phyloP scores from a whole-genome alignment of 345 rosid genomes.

The Gossypium turneri region DNA sequence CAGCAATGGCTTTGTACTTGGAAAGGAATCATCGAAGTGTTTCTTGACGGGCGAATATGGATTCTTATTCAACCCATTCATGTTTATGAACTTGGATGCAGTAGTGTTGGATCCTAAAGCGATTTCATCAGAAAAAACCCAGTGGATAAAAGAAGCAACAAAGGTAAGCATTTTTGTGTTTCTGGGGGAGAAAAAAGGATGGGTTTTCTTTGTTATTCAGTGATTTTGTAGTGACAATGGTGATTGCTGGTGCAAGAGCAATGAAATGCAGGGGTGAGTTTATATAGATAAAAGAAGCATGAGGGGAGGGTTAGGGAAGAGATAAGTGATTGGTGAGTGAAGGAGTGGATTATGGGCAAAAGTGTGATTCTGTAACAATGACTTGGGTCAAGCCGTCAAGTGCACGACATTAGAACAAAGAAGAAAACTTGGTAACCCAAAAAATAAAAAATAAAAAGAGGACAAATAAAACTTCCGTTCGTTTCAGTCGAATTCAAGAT shows the following conservation, averaged over 20 bases:
- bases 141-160: background rate
- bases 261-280: background rate
- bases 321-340: background rate
- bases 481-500: too few relatives aligned
- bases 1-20: background rate
- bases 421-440: too few relatives aligned
- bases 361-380: background rate
- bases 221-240: background rate
- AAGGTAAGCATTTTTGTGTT: background rate
- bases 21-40: background rate
- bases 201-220: too few relatives aligned
- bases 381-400: background rate
- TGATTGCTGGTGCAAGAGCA: background rate
- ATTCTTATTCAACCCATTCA: conserved; percentile 28
- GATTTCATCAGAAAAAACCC: background rate
- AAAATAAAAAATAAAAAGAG: too few relatives aligned
- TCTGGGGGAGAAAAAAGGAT: background rate
- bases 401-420: background rate
- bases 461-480: too few relatives aligned
- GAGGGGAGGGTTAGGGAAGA: background rate
- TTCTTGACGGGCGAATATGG: conserved; percentile 20
- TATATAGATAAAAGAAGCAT: background rate
- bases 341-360: background rate
- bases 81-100: conserved; percentile 20
- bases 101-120: background rate